Percentiles rank a stretch among this genome's conserved stretches.
Evolutionary conservation across 1,284 basidiomycete species (phyloP).

Genomic region (Chiua sp.): DNA sequence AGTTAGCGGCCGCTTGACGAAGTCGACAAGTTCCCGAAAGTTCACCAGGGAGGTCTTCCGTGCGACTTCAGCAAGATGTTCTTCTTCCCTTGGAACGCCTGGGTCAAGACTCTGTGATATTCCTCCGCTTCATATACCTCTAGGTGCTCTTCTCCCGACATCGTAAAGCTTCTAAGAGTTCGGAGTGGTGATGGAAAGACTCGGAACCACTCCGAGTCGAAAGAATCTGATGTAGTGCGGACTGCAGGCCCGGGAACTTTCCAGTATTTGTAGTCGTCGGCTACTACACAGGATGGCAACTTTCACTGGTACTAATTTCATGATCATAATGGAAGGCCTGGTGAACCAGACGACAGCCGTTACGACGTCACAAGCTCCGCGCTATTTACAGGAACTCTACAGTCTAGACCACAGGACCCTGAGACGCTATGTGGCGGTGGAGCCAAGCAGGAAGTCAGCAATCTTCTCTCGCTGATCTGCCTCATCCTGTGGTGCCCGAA

Average conservation of each 20-base stretch:
- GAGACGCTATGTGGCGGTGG: not conserved
- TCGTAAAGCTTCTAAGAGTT: conserved; percentile 10
- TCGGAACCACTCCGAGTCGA: not conserved
- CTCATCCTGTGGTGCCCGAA: conserved; percentile 26
- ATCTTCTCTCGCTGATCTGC: conserved; percentile 39
- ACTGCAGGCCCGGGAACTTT: conserved; percentile 23
- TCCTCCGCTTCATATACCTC: conserved; percentile 29
- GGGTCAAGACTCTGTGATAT: conserved; percentile 17
- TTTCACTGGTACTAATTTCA: conserved; percentile 1
- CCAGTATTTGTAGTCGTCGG: conserved; percentile 40
- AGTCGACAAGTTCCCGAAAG: conserved; percentile 15
- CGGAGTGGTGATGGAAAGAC: not conserved
- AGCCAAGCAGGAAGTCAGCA: conserved; percentile 42
- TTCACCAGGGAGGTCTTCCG: conserved; percentile 81
- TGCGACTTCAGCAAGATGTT: conserved; percentile 86
- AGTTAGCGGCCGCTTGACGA: conserved; percentile 13
- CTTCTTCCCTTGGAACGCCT: conserved; percentile 49
- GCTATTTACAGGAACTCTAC: not conserved
- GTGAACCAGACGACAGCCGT: not conserved
- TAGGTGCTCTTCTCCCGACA: conserved; percentile 36
- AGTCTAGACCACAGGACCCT: not conserved
- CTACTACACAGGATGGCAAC: conserved; percentile 20
- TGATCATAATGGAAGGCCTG: conserved; percentile 5
- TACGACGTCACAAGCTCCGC: not conserved
- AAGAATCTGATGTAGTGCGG: conserved; percentile 11